These are phyloP conservation scores for Tulasnella sp. DNA, from an alignment of 768 basidiomycete species.

Conservation along the genomic window DNA sequence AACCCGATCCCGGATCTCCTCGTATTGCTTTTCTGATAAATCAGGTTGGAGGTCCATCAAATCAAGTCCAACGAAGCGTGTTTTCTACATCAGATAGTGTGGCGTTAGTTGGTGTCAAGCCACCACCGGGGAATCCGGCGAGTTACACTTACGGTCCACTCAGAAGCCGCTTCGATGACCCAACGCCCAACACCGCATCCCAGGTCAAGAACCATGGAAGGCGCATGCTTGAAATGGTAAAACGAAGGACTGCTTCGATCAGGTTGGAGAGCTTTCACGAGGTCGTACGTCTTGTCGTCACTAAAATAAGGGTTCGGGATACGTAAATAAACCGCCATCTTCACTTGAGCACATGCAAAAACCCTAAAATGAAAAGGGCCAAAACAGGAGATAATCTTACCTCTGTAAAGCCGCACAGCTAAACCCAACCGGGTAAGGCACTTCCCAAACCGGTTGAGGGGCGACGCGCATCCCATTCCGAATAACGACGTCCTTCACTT, in stretches of 20 bases:
- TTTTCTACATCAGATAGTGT: slow-evolving; percentile 33
- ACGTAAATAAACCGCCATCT: neutral
- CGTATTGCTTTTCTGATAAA: slow-evolving; percentile 28
- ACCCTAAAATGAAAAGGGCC: neutral
- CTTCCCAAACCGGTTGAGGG: slow-evolving; percentile 5
- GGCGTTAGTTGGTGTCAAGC: neutral
- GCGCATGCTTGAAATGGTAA: slow-evolving; percentile 47
- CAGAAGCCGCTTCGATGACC: slow-evolving; percentile 55
- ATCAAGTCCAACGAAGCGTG: slow-evolving; percentile 63
- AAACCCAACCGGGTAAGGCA: slow-evolving; percentile 25
- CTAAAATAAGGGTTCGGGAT: slow-evolving; percentile 37
- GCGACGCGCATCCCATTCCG: slow-evolving; percentile 13
- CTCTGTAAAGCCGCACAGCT: slow-evolving; percentile 18
- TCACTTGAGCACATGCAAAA: neutral
- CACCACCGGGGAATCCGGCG: neutral
- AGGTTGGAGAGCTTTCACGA: slow-evolving; percentile 55
- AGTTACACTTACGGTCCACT: slow-evolving; percentile 47
- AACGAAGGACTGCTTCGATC: slow-evolving; percentile 56
- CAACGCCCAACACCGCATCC: slow-evolving; percentile 73
- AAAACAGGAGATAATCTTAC: neutral
- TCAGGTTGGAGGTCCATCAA: slow-evolving; percentile 43
- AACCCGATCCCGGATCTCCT: slow-evolving; percentile 42
- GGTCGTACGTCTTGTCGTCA: slow-evolving; percentile 50
- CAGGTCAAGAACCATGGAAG: slow-evolving; percentile 60
- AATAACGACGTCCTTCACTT: slow-evolving; percentile 7